A percentile compares a stretch with the other conserved stretches of the same genome.
These are phyloP conservation scores for Aspergillus spinulosporus DNA, from an alignment of 2,329 filamentous ascomycete genomes.

Conservation along the genomic window DNA sequence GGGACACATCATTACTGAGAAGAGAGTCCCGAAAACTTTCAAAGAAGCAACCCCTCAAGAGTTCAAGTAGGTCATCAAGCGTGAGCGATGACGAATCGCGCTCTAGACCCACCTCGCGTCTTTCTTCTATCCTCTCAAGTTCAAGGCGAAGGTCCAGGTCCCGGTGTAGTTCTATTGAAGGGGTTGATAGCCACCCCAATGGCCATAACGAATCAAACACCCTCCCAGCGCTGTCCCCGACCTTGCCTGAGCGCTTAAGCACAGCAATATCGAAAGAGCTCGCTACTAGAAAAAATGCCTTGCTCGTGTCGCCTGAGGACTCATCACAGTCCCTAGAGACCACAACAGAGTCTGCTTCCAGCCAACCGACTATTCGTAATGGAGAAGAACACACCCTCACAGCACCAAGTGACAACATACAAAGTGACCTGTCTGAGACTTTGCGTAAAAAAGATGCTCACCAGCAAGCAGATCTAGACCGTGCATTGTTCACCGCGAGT, in stretches of 20 bases:
- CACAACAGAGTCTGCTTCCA: conserved; percentile 16
- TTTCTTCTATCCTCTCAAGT: conserved; percentile 32
- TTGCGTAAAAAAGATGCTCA: conserved; percentile 5
- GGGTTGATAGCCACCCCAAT: conserved; percentile 17
- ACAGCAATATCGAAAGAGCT: conserved; percentile 34
- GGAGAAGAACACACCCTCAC: conserved; percentile 3
- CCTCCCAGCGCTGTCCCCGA: conserved; percentile 24
- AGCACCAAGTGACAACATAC: neutral
- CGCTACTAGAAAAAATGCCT: conserved; percentile 24
- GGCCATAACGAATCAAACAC: conserved; percentile 13
- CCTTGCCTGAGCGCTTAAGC: conserved; percentile 33
- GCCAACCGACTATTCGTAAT: neutral
- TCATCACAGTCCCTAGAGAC: conserved; percentile 16
- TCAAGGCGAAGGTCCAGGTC: conserved; percentile 32
- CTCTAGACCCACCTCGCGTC: conserved; percentile 24
- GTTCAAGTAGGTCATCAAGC: conserved; percentile 34
- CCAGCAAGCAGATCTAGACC: conserved; percentile 26
- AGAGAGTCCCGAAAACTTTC: conserved; percentile 33
- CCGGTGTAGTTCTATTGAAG: conserved; percentile 28
- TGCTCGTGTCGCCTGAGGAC: conserved; percentile 17
- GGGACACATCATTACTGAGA: conserved; percentile 19
- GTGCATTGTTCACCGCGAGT: conserved; percentile 26
- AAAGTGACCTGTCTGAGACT: neutral
- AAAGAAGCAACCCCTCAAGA: conserved; percentile 37
- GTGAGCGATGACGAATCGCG: conserved; percentile 30